Base-by-base conservation (phyloP, 2,329 filamentous ascomycete genomes). In the Aspergillus ruber region DNA sequence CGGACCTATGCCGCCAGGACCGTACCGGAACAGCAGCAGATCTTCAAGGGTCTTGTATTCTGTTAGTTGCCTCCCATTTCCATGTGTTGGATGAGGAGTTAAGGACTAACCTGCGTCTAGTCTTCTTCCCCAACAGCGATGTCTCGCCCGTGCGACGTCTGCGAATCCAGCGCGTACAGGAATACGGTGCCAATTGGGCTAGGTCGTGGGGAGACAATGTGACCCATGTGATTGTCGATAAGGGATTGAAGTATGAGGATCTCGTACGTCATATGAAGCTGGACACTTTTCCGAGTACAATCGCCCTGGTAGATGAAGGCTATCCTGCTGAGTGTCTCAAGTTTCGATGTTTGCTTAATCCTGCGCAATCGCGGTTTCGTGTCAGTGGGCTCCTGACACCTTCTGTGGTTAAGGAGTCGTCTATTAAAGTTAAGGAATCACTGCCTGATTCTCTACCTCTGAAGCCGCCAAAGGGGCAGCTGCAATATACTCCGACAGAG, bases 81-180 rank as follows among this genome's bases (percentile, higher is more conserved):
- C 4, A 15, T 23, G 36, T 17, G 6, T 44, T n/a, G n/a, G n/a
- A n/a, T n/a, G n/a, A n/a, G n/a, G n/a, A n/a, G 17, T 7, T 46
- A 23, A 42, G 29, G 42, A 40, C 51, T 55, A 13, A 56, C 23
- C 18, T 44, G 10, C 33, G 13, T 42, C 15, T 27, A 77, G 74
- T 82, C 68, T 95, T 93, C 63, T 81, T 95, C 5, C 91, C 90
- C 0, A 86, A 93, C 55, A 81, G 89, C 53, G 85, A 91, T 53
- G 77, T 86, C 42, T 80, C 84, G 27, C 78, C 79, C 9, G 74
- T 79, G 6, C 80, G 90, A 35, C 80, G 80, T 46, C 67, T 83
- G 49, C 83, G 87, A 3, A 95, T 96, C 45, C 78, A 78, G 25
- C 90, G 85, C 63, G 84, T 86, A 0, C 77, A 81, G 44, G 83